These are phyloP conservation scores for Guyanaporus albipodus DNA, from an alignment of 768 basidiomycete species.

Conservation along the genomic window DNA sequence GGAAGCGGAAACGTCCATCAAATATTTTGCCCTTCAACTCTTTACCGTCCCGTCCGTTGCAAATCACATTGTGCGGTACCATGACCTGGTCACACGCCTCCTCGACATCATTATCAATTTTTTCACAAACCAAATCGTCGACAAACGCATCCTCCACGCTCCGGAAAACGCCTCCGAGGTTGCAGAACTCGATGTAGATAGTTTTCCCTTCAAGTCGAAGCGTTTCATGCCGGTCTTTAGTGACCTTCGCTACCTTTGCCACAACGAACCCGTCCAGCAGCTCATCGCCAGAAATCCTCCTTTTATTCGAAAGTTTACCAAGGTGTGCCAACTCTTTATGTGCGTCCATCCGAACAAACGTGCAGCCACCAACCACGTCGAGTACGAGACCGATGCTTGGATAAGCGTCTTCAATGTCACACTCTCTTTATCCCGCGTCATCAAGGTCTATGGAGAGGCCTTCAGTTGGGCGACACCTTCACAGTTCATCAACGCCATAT, in stretches of 20 bases:
- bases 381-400: slow-evolving; percentile 97
- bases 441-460: slow-evolving; percentile 86
- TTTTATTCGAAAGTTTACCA: slow-evolving; percentile 67
- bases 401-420: slow-evolving; percentile 96
- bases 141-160: slow-evolving; percentile 56
- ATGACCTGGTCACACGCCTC: slow-evolving; percentile 70
- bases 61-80: slow-evolving; percentile 67
- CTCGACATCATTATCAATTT: slow-evolving; percentile 85
- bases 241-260: slow-evolving; percentile 81
- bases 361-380: slow-evolving; percentile 78
- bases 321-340: slow-evolving; percentile 86
- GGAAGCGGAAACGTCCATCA: slow-evolving; percentile 93
- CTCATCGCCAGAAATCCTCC: slow-evolving; percentile 67
- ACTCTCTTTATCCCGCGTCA: slow-evolving; percentile 81
- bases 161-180: slow-evolving; percentile 15
- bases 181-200: slow-evolving; percentile 70
- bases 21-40: slow-evolving; percentile 88
- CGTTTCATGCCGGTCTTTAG: slow-evolving; percentile 95
- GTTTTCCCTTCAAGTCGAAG: slow-evolving; percentile 87
- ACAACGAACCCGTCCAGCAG: slow-evolving; percentile 74
- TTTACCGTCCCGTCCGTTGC: slow-evolving; percentile 90
- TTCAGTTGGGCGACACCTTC: slow-evolving; percentile 56
- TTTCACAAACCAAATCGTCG: slow-evolving; percentile 85
- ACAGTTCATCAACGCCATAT: slow-evolving; percentile 64
- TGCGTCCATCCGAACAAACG: slow-evolving; percentile 89